Evolutionary conservation across 2,329 filamentous ascomycete species (phyloP).

Genomic region (Calonectria henricotiae): DNA sequence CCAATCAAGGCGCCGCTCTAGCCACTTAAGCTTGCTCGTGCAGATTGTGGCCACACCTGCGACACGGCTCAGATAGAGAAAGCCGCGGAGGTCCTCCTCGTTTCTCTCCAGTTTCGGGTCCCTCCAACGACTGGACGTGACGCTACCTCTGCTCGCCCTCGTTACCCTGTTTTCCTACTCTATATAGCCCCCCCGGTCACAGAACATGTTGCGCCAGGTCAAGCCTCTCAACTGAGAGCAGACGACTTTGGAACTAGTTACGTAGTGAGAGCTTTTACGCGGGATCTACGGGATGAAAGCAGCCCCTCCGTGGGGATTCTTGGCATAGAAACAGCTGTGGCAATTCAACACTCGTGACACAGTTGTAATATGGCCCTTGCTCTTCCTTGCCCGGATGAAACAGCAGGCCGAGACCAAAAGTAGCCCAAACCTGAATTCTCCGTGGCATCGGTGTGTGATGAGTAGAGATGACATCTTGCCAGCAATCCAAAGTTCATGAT

Average conservation of each 20-base stretch:
- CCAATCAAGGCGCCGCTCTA: constrained; percentile 33
- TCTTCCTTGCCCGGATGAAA: neutral
- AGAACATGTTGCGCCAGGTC: neutral
- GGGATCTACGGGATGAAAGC: constrained; percentile 24
- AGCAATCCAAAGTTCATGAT: constrained; percentile 13
- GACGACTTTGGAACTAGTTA: constrained; percentile 17
- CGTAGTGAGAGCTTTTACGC: constrained; percentile 13
- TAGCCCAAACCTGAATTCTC: constrained; percentile 1
- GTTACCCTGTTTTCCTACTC: constrained; percentile 5
- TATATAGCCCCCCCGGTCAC: constrained; percentile 8
- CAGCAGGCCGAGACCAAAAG: constrained; percentile 1
- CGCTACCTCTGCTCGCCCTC: constrained; percentile 17
- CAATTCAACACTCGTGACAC: constrained; percentile 15
- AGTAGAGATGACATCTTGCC: constrained; percentile 16
- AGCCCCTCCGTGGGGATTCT: constrained; percentile 8
- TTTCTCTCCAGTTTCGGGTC: constrained; percentile 30
- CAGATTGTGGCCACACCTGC: constrained; percentile 37
- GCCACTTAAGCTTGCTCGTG: constrained; percentile 34
- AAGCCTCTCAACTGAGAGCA: neutral
- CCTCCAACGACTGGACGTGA: constrained; percentile 27
- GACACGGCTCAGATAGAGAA: constrained; percentile 15
- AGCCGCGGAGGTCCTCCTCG: constrained; percentile 13
- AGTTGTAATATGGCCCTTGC: constrained; percentile 19
- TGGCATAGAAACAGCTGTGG: constrained; percentile 24
- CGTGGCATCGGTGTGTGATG: constrained; percentile 15